Base-by-base conservation (phyloP, 2,329 filamentous ascomycete species). In the Fusarium concolor region DNA sequence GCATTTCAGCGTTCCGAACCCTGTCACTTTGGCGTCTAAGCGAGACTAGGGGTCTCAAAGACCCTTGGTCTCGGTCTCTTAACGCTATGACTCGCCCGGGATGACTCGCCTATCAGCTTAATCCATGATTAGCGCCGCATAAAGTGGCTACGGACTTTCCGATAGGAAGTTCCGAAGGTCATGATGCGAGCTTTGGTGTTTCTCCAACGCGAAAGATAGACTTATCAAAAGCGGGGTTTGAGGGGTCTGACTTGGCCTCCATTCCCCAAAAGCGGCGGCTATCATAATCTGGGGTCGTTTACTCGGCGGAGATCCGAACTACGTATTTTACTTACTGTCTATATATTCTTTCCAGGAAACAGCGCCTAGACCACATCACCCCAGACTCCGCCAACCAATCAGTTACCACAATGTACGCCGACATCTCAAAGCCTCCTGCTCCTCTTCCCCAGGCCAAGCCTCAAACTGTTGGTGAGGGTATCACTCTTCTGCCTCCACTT, bases 401-500 rank as follows among this genome's bases (percentile, higher is more conserved):
- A 51, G 14, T 18, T 9, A 8, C 26, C 6, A 65, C 7, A 28
- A 70, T 74, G 70, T 75, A 67, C 38, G 71, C 70, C 31, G 73
- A 74, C 47, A 75, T 74, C 44, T 67, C 62, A 20, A 69, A 75
- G 44, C 71, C 74, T 14, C 69, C 74, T 10, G 56, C 61, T 37
- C 66, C 71, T n/a, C 70, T 76, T 17, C 75, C 75, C 9, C 56
- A 64, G 33, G 38, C 72, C 3, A 43, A 72, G 15, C 59, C 71
- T 9, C 46, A 68, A 18, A 26, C 41, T 3, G 12, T 74, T 18
- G 37, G 51, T 9, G 39, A 67, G 5, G 68, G 71, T 10, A 28
- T 79, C 5, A 72, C 71, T 4, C 60, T 79, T 17, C 69, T 74
- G 6, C 63, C 68, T 8, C 80, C 80, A 18, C 73, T 81, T 24